Evolutionary conservation across 2,329 filamentous ascomycete genomes (phyloP).

Genomic region (Mollisia scopiformis): DNA sequence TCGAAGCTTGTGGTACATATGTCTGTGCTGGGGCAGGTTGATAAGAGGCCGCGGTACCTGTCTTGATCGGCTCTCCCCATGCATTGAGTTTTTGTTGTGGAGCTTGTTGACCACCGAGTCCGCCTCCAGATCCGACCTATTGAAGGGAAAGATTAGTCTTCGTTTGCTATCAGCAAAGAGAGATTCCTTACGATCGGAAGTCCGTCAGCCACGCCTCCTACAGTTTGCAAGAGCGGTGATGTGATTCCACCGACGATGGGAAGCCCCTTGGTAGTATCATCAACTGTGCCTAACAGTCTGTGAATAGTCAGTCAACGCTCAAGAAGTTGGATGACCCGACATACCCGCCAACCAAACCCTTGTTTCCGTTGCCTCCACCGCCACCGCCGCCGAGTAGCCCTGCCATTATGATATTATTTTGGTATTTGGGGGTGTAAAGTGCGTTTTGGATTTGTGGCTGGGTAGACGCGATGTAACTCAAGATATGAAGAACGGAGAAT

Average conservation of each 20-base stretch:
- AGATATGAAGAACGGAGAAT: too few relatives aligned
- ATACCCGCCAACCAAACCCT: conserved; percentile 22
- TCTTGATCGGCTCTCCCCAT: background rate
- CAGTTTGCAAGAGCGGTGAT: conserved; percentile 30
- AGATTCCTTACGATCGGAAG: conserved; percentile 26
- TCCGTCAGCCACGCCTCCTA: conserved; percentile 30
- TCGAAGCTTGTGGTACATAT: background rate
- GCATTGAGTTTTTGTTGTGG: background rate
- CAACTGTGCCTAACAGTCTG: conserved; percentile 27
- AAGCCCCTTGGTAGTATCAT: conserved; percentile 29
- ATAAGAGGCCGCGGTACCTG: background rate
- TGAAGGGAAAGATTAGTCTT: background rate
- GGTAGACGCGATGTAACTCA: too few relatives aligned
- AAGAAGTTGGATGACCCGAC: background rate
- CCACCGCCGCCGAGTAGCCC: conserved; percentile 45
- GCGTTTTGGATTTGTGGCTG: too few relatives aligned
- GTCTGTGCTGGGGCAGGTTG: background rate
- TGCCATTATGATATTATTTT: conserved; percentile 39
- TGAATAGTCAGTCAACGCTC: background rate
- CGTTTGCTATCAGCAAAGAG: background rate
- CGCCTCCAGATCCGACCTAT: conserved; percentile 24
- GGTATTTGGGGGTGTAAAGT: too few relatives aligned
- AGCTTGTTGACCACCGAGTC: conserved; percentile 9
- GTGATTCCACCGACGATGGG: conserved; percentile 29
- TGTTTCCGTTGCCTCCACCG: conserved; percentile 6